These are phyloP conservation scores for Lodderomyces oxycetoniae DNA, from an alignment of 1,139 yeast species.

Conservation along the genomic window DNA sequence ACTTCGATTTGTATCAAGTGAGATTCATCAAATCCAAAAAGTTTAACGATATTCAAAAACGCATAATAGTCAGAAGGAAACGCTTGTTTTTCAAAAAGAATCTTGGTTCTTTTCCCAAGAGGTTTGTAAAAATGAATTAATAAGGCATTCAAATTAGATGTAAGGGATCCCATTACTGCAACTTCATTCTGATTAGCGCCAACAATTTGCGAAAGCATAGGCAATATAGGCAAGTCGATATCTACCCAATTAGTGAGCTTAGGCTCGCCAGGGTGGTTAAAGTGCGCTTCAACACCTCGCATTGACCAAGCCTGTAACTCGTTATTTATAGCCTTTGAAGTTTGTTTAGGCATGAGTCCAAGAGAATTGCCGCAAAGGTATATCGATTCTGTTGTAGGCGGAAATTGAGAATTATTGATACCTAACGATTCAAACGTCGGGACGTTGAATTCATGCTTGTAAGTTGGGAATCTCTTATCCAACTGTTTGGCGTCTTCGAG, in stretches of 20 bases:
- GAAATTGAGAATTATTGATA: slow-evolving; percentile 19
- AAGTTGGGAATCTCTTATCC: slow-evolving; percentile 36
- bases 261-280: slow-evolving; percentile 49
- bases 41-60: slow-evolving; percentile 62
- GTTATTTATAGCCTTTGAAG: slow-evolving; percentile 51
- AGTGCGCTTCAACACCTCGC: slow-evolving; percentile 82
- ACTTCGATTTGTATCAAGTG: slow-evolving; percentile 58
- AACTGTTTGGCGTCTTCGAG: slow-evolving; percentile 19
- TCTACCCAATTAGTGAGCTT: slow-evolving; percentile 66
- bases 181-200: slow-evolving; percentile 74
- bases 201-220: slow-evolving; percentile 64
- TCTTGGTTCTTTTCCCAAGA: slow-evolving; percentile 52
- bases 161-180: slow-evolving; percentile 82
- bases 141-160: slow-evolving; percentile 74
- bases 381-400: slow-evolving; percentile 28
- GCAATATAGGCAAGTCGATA: slow-evolving; percentile 71
- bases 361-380: slow-evolving; percentile 89
- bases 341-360: slow-evolving; percentile 76
- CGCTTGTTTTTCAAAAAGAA: slow-evolving; percentile 78
- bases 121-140: slow-evolving; percentile 76
- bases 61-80: slow-evolving; percentile 94
- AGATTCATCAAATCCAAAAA: slow-evolving; percentile 56
- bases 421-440: slow-evolving; percentile 61
- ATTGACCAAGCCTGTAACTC: slow-evolving; percentile 80
- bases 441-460: slow-evolving; percentile 43